Conservation (phyloP, 2,329 filamentous ascomycete genomes). For the Acrocalymma vagum region DNA sequence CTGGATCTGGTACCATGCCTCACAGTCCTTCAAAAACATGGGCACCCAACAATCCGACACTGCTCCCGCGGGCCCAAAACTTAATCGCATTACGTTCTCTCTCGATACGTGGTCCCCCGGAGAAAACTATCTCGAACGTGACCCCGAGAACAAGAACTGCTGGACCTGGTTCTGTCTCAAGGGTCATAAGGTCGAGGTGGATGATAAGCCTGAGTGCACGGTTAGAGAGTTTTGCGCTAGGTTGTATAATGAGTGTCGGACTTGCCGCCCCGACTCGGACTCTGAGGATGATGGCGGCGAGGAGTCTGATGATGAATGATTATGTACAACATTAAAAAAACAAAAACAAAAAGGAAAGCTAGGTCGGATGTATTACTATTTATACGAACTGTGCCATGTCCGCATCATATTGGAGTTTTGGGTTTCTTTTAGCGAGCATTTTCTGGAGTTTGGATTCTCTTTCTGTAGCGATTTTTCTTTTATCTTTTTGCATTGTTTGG, state of each 20-base stretch:
- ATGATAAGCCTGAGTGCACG: conserved; percentile 27
- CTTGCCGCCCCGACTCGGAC: conserved; percentile 25
- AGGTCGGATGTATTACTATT: too few relatives aligned
- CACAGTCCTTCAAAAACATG: conserved; percentile 42
- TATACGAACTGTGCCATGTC: too few relatives aligned
- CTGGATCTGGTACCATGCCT: conserved; percentile 49
- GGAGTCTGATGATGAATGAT: too few relatives aligned
- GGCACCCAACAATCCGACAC: conserved; percentile 22
- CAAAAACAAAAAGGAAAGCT: too few relatives aligned
- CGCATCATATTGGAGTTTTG: too few relatives aligned
- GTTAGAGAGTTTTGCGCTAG: conserved; percentile 41
- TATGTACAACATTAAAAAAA: too few relatives aligned
- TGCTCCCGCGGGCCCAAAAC: conserved; percentile 18
- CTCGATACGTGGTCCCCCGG: conserved; percentile 47
- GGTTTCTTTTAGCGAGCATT: too few relatives aligned
- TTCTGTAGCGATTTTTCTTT: too few relatives aligned
- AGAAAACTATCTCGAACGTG: conserved; percentile 41
- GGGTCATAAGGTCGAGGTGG: conserved; percentile 32
- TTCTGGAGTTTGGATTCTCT: too few relatives aligned
- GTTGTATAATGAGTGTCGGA: conserved; percentile 36
- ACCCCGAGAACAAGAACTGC: conserved; percentile 20
- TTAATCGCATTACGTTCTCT: conserved; percentile 43
- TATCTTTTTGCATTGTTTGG: too few relatives aligned
- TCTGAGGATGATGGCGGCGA: conserved; percentile 19
- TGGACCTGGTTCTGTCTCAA: conserved; percentile 47